phyloP scores from a whole-genome alignment of 2,329 filamentous ascomycete species.

The Hysterium pulicare region DNA sequence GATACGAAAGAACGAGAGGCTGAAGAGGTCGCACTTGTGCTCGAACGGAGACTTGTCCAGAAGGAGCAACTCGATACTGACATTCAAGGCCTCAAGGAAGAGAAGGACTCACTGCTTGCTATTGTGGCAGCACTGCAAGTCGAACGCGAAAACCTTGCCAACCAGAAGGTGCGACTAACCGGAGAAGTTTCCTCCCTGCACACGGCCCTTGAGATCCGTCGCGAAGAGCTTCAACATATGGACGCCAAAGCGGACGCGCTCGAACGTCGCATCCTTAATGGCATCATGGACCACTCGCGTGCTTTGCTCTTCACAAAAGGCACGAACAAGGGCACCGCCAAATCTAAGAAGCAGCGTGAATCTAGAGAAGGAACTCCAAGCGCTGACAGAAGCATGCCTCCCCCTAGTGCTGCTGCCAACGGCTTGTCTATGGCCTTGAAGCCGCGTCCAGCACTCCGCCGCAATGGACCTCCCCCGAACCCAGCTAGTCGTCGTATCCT shows the following conservation, averaged over 20 bases:
- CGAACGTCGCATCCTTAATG: conserved; percentile 89
- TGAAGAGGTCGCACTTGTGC: conserved; percentile 73
- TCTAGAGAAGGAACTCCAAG: conserved; percentile 34
- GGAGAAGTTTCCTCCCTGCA: conserved; percentile 89
- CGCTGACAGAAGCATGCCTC: conserved; percentile 21
- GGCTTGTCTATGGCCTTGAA: conserved; percentile 49
- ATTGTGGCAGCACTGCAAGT: conserved; percentile 58
- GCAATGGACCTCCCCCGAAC: conserved; percentile 36
- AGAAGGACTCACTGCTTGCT: conserved; percentile 47
- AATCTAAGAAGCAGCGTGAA: conserved; percentile 33
- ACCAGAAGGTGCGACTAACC: conserved; percentile 74
- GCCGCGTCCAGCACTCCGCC: conserved; percentile 40
- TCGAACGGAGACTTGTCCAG: conserved; percentile 70
- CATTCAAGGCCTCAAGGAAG: conserved; percentile 44
- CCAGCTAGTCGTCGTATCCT: conserved; percentile 68
- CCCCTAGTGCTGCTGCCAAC: conserved; percentile 34
- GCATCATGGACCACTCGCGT: conserved; percentile 93
- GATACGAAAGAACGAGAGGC: conserved; percentile 76
- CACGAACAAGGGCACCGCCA: conserved; percentile 39
- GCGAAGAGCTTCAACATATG: conserved; percentile 89
- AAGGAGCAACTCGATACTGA: conserved; percentile 57
- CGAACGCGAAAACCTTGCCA: conserved; percentile 71
- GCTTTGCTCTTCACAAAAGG: conserved; percentile 75
- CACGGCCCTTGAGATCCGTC: conserved; percentile 81
- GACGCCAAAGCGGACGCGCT: conserved; percentile 82